Conservation (phyloP, 73 alveolate species). For the Symbiodinium natans region DNA sequence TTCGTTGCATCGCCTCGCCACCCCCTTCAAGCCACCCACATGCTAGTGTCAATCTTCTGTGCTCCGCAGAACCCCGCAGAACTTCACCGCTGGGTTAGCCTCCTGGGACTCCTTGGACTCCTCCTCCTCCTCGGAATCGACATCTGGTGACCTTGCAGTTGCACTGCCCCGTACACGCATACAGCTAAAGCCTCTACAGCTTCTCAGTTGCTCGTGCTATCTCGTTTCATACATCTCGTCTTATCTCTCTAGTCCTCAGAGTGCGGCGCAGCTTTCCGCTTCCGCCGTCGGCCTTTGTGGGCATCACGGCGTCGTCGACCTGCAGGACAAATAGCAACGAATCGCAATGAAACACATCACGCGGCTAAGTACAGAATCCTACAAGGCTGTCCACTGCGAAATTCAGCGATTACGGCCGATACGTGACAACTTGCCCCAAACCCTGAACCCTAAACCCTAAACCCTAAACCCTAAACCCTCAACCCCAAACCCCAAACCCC, state of each 20-base stretch:
- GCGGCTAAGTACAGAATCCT: not conserved
- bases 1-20: no score
- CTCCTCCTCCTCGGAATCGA: not conserved
- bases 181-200: not conserved
- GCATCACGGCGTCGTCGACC: slow-evolving; percentile 85
- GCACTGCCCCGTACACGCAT: no score
- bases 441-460: not conserved
- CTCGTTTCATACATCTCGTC: no score
- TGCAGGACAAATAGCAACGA: not conserved
- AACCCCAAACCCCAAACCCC: no score
- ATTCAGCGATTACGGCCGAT: not conserved
- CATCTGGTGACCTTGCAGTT: not conserved
- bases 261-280: slow-evolving; percentile 9
- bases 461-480: not conserved
- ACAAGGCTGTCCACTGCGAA: no score
- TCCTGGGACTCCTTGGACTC: not conserved
- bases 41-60: no score
- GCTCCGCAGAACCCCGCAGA: no score
- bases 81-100: no score
- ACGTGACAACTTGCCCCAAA: not conserved
- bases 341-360: not conserved
- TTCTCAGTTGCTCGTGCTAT: no score
- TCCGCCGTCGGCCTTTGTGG: slow-evolving; percentile 59
- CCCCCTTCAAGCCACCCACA: no score
- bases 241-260: not conserved